Evolutionary conservation across 2,329 filamentous ascomycete species (phyloP).

Genomic region (Apiospora marii): DNA sequence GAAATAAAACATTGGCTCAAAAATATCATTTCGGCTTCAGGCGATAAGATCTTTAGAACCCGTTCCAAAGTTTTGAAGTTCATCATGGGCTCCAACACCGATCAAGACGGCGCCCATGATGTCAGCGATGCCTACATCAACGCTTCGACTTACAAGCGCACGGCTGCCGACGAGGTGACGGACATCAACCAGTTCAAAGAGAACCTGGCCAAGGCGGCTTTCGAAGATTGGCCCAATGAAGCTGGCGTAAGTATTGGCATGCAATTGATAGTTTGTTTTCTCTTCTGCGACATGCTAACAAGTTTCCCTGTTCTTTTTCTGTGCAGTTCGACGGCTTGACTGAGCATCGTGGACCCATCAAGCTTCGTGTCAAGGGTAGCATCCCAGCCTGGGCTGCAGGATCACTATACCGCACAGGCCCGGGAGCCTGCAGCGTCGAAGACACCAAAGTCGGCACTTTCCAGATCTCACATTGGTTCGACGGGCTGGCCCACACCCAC

Average conservation of each 20-base stretch:
- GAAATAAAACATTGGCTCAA: neutral
- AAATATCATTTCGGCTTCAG: neutral
- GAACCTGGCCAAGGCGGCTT: slow-evolving; percentile 20
- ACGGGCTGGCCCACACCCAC: slow-evolving; percentile 61
- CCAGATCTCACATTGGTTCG: slow-evolving; percentile 64
- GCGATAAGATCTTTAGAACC: neutral
- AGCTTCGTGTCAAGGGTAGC: slow-evolving; percentile 56
- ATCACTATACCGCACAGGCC: slow-evolving; percentile 61
- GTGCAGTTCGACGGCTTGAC: slow-evolving; percentile 58
- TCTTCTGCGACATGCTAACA: neutral
- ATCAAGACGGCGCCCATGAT: neutral
- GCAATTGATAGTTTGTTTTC: neutral
- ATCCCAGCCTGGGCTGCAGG: slow-evolving; percentile 64
- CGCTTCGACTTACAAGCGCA: slow-evolving; percentile 10
- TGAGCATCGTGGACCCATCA: slow-evolving; percentile 55
- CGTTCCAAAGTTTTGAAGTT: neutral
- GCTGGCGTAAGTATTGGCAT: slow-evolving; percentile 46
- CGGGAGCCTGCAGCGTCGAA: slow-evolving; percentile 56
- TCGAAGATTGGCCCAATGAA: slow-evolving; percentile 53
- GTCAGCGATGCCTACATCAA: neutral
- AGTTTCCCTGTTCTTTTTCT: neutral
- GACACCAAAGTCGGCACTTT: slow-evolving; percentile 52
- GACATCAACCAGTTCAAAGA: slow-evolving; percentile 1
- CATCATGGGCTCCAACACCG: neutral
- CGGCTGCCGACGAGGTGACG: neutral